These are phyloP conservation scores for Corchorus olitorius DNA, from an alignment of 345 rosid species.

Conservation along the genomic window DNA sequence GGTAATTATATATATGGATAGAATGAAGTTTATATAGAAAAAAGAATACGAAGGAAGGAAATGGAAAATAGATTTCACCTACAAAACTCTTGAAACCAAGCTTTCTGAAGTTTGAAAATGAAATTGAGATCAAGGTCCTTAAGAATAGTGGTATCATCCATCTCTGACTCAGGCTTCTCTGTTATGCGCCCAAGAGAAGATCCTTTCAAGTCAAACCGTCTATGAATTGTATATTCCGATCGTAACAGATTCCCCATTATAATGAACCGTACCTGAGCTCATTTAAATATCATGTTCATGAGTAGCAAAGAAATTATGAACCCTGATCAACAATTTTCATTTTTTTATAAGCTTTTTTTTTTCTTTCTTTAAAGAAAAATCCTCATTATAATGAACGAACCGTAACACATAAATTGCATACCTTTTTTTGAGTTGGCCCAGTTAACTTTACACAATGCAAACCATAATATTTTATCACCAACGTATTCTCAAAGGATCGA, in stretches of 20 bases:
- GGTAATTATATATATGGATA: too few species aligned
- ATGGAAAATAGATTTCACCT: slow-evolving; percentile 38
- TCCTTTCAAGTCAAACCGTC: slow-evolving; percentile 91
- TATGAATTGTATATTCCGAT: slow-evolving; percentile 72
- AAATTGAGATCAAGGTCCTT: slow-evolving; percentile 92
- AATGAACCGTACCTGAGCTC: slow-evolving; percentile 75
- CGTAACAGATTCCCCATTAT: slow-evolving; percentile 95
- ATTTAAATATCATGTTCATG: not conserved
- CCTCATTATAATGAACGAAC: too few species aligned
- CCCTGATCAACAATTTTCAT: too few species aligned
- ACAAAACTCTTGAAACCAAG: slow-evolving; percentile 86
- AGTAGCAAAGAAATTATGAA: too few species aligned
- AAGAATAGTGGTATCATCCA: slow-evolving; percentile 74
- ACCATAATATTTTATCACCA: slow-evolving; percentile 80
- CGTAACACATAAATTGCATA: slow-evolving; percentile 9
- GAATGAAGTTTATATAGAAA: not conserved
- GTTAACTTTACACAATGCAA: slow-evolving; percentile 84
- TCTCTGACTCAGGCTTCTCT: slow-evolving; percentile 78
- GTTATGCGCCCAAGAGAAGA: slow-evolving; percentile 92
- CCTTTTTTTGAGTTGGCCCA: slow-evolving; percentile 89
- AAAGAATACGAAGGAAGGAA: not conserved
- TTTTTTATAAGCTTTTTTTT: too few species aligned
- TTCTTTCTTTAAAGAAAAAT: not conserved
- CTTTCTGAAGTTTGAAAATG: slow-evolving; percentile 73
- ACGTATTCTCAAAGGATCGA: slow-evolving; percentile 77